Evolutionary conservation across 805 yeast genomes (phyloP), one percentile per base, ranked within the genome.

Genomic region (Kodamaea hsintzibuensis): DNA sequence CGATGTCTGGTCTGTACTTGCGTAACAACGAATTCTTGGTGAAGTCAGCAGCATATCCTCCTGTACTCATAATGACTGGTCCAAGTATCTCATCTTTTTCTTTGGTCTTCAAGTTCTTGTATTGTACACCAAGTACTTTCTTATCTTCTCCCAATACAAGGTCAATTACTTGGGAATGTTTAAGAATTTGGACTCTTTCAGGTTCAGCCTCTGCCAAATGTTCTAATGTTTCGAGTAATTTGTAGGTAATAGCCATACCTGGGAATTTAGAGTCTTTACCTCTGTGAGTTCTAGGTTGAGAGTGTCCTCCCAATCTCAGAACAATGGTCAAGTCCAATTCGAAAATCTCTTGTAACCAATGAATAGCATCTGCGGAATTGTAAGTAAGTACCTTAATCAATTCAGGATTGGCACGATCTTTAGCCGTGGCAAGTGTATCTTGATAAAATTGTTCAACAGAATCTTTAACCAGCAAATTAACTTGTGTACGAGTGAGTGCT

Each of bases 241-340:
- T 75, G 58, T 81, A 82, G 2, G 86, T 82, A 50, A 84, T 82
- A 7, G 88, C 85, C 81, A 81, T 82, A 1, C 88, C 89, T 2
- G 88, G 88, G 50, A 83, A 83, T 55, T 80, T 76, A 16, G 83
- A 79, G 56, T 82, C 87, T 49, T 82, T 79, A 1, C 96, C 92
- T 60, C 96, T 79, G 66, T 89, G 96, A 1, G 96, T 89, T 67
- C 96, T 77, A 17, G 90, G 84, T 49, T 78, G 82, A 1, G 91
- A 84, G 64, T 89, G 96, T 2, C 96, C 96, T 25, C 96, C 96
- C 43, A 89, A 69, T 60, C 89, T 81, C n/a, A 89, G 80, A 10
- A 89, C 87, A 13, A 85, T 74, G 7, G 88, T 79, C 53, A 89
- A 71, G 60, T 85, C 89, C 49, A 88, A 70, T 6, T 76, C 79